phyloP scores from a whole-genome alignment of 169 alveolate genomes.

The Miamiensis avidus region DNA sequence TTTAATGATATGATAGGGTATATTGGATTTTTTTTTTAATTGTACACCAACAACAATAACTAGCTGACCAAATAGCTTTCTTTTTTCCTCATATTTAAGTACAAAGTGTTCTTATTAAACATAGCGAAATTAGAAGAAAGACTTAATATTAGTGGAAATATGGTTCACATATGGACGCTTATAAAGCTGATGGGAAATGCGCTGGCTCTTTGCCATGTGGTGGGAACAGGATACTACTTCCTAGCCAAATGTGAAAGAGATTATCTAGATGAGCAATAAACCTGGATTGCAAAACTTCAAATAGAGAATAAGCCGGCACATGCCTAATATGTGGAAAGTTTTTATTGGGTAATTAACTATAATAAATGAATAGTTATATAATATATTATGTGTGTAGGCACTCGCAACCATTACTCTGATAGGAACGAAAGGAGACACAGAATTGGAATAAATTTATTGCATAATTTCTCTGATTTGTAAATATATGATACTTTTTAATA shows the following conservation, averaged over 20 bases:
- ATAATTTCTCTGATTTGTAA: not conserved
- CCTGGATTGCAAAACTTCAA: not conserved
- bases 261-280: not conserved
- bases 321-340: not conserved
- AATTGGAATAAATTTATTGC: not conserved
- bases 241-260: not conserved
- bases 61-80: no score
- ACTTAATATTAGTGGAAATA: not conserved
- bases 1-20: not conserved
- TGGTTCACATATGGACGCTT: not conserved
- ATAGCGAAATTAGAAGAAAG: not conserved
- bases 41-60: not conserved
- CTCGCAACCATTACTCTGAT: not conserved
- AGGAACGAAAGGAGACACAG: not conserved
- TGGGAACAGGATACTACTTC: not conserved
- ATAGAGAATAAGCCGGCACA: not conserved
- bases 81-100: not conserved
- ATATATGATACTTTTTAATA: no score
- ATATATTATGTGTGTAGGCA: not conserved
- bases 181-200: not conserved
- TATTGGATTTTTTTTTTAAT: no score
- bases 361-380: not conserved
- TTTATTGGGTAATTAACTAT: not conserved
- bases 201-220: not conserved
- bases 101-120: not conserved